These are phyloP conservation scores for Acephala macrosclerotiorum DNA, from an alignment of 2,329 filamentous ascomycete genomes.

Conservation along the genomic window DNA sequence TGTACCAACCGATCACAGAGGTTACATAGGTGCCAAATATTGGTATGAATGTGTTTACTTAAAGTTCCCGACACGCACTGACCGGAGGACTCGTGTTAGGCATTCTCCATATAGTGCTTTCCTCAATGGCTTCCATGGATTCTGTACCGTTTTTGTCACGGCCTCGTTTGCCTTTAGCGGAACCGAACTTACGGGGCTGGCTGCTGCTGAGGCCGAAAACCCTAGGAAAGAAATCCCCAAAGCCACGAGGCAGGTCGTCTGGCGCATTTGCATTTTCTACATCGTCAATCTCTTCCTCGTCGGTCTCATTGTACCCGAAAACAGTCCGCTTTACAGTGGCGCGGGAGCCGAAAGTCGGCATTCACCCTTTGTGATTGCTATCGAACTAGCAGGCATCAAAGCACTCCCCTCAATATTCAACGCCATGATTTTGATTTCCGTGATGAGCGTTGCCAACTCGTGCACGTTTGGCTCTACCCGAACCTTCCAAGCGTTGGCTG, in stretches of 20 bases:
- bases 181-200: conserved; percentile 78
- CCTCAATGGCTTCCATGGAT: conserved; percentile 79
- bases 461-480: conserved; percentile 72
- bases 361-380: conserved; percentile 62
- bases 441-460: conserved; percentile 67
- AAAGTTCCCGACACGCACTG: neutral
- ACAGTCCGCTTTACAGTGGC: conserved; percentile 16
- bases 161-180: conserved; percentile 78
- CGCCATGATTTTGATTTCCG: conserved; percentile 72
- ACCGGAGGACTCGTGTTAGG: conserved; percentile 1
- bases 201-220: conserved; percentile 77
- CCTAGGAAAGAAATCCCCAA: conserved; percentile 81
- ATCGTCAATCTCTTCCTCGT: conserved; percentile 78
- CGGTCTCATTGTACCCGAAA: conserved; percentile 62
- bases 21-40: conserved; percentile 50
- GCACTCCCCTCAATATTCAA: conserved; percentile 74
- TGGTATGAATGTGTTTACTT: conserved; percentile 50
- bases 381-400: conserved; percentile 69
- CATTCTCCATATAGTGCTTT: conserved; percentile 59
- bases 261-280: conserved; percentile 91
- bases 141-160: conserved; percentile 78
- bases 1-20: conserved; percentile 46
- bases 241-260: conserved; percentile 91
- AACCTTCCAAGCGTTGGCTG: conserved; percentile 72
- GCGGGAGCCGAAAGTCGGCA: conserved; percentile 42